phyloP scores from a whole-genome alignment of 164 flowering plant species.

The Magnolia officinalis region DNA sequence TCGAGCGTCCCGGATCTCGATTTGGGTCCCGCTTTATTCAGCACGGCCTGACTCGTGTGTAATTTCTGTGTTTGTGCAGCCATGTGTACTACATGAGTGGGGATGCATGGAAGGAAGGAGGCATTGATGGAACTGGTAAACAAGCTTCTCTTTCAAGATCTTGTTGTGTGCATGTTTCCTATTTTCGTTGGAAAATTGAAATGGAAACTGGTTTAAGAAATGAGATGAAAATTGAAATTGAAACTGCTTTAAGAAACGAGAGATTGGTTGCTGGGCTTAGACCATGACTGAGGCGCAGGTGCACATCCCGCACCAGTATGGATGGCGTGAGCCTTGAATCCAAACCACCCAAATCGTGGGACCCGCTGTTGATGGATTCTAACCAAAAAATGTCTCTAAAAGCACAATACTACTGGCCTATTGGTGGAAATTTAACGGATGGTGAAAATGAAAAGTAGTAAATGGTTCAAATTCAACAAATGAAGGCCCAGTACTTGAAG shows the following conservation, averaged over 20 bases:
- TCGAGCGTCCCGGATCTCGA: too few species aligned
- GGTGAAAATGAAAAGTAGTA: neutral
- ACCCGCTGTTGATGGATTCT: neutral
- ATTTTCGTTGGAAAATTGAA: neutral
- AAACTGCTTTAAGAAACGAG: neutral
- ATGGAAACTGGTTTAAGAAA: neutral
- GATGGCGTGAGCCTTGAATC: neutral
- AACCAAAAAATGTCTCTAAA: neutral
- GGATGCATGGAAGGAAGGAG: conserved; percentile 99
- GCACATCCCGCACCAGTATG: neutral
- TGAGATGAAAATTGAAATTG: neutral
- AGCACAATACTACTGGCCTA: neutral
- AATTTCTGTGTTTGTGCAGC: conserved; percentile 39
- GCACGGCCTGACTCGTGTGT: neutral
- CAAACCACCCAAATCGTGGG: neutral
- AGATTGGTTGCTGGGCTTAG: neutral
- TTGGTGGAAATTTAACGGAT: neutral
- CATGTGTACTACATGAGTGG: conserved; percentile 99
- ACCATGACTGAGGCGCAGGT: neutral
- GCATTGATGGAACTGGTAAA: conserved; percentile 96
- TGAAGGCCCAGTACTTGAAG: neutral
- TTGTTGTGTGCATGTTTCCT: neutral
- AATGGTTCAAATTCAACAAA: neutral
- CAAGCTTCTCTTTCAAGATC: neutral
- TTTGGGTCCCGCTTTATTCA: too few species aligned